Conservation (phyloP, 345 rosid species). For the Acer yangbiense region DNA sequence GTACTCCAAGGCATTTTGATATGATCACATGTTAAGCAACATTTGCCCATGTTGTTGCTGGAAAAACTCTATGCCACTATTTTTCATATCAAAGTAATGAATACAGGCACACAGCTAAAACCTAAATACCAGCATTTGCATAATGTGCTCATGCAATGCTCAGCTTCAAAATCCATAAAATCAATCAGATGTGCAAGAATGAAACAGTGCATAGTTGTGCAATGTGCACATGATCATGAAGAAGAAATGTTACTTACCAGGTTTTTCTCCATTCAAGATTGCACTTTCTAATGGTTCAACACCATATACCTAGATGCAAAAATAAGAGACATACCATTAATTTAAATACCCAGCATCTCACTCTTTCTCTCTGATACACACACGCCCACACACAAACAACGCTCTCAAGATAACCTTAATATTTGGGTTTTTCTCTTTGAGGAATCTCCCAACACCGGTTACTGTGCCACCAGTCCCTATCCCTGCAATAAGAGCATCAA, state of each 20-base stretch:
- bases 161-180: background rate
- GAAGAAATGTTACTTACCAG: slow-evolving; percentile 19
- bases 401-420: slow-evolving; percentile 43
- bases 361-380: background rate
- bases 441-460: slow-evolving; percentile 62
- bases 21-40: background rate
- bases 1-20: background rate
- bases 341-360: background rate
- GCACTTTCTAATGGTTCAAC: slow-evolving; percentile 53
- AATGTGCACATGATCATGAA: background rate
- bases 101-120: background rate
- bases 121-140: background rate
- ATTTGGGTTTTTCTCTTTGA: slow-evolving; percentile 61
- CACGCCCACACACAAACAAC: background rate
- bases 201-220: too few species aligned
- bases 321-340: background rate
- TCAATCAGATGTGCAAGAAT: background rate
- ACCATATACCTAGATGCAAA: slow-evolving; percentile 38
- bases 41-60: background rate
- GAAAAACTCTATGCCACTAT: background rate
- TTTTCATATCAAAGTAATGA: background rate
- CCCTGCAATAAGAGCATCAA: slow-evolving; percentile 52
- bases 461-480: slow-evolving; percentile 60
- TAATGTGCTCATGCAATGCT: background rate
- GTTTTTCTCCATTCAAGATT: slow-evolving; percentile 40